Base-by-base conservation (phyloP, 2,329 filamentous ascomycete genomes). In the Phialemonium atrogriseum region DNA sequence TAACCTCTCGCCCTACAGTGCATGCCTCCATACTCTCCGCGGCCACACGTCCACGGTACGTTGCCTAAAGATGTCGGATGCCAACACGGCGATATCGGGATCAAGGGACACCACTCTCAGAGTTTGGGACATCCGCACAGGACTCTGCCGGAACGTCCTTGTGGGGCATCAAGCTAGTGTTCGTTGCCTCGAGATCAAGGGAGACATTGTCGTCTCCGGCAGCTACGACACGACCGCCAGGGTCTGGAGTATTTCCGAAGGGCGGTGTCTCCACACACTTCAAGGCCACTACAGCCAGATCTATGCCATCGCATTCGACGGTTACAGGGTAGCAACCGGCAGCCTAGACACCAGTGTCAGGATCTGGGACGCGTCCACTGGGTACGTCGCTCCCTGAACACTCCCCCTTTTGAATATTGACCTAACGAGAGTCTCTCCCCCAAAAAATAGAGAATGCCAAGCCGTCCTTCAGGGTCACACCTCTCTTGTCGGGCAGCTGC, bases 281-380 rank as follows among this genome's bases (percentile, higher is more conserved):
- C 80, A 82, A 26, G 91, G 91, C 1, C 91, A 98, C 58, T 98
- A 95, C 60, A 96, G 89, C 53, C 91, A 98, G 54, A 98, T 98
- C 36, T 98, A 98, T 54, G 91, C 91, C 13, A 94, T 98, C 52
- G 91, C 91, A 2, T 98, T 96, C 58, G 91, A 98, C 53, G 91
- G 91, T 23, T 80, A 80, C 45, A 76, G 88, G 41, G 88, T 98
- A 36, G 89, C 93, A 21, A 98, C 91, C 8, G 91, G 91, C 31
- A 95, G 88, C 56, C 65, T 98, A 39, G 91, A 98, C 58, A 98
- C 91, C 4, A 95, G 89, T 47, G 89, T 98, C 16, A 73, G 91
- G 42, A 93, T 98, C 40, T 98, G 91, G 91, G 87, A 98, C 64
- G 85, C 86, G 16, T 76, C 71, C 30, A 86, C 85, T 47, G 88